Evolutionary conservation across 1,284 basidiomycete genomes (phyloP), one percentile per base, ranked within the genome.

Genomic region (Pascua guehoae): DNA sequence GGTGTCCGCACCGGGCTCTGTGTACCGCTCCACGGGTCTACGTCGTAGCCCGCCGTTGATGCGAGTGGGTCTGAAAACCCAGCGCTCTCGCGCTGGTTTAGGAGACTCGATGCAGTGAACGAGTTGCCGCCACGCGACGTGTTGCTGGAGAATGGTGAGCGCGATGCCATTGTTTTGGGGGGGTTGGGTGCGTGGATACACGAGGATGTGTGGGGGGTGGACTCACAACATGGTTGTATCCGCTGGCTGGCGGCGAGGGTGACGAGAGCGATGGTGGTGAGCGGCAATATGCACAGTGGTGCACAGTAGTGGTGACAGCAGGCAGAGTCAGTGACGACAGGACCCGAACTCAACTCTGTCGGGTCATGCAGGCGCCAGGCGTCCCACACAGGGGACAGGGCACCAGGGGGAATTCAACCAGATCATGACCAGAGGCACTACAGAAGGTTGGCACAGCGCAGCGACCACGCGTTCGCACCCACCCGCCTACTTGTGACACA

Each of bases 11-110:
- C 64, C 11, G 89, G 89, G 57, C 85, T 87, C 2, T 89, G 89
- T 9, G 84, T 82, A 56, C 87, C 81, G 68, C 87, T 89, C 91
- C 91, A 94, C 16, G 91, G 91, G 78, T 94, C 91, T 43, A 89
- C 82, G 32, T 86, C 86, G 64, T 84, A 89, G 18, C 53, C 55
- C 5, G 64, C 62, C 5, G 70, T 65, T 32, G 59, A 56, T 36
- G 71, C 70, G 41, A 75, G 63, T 0, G 71, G 72, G 54, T 73
- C 73, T 47, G 62, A 57, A 42, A 62, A 62, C 5, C 51, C 50
- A 5, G 49, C 54, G 42, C 42, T 14, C 11, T 50, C 46, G 36
- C 39, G 44, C 41, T 58, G 56, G 16, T 38, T 43, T 42, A 62
- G 32, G 15, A 49, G 24, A 42, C 46, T 44, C 17, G 60, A 57